Evolutionary conservation across 805 yeast species (phyloP).

Genomic region (Candida glaebosa): DNA sequence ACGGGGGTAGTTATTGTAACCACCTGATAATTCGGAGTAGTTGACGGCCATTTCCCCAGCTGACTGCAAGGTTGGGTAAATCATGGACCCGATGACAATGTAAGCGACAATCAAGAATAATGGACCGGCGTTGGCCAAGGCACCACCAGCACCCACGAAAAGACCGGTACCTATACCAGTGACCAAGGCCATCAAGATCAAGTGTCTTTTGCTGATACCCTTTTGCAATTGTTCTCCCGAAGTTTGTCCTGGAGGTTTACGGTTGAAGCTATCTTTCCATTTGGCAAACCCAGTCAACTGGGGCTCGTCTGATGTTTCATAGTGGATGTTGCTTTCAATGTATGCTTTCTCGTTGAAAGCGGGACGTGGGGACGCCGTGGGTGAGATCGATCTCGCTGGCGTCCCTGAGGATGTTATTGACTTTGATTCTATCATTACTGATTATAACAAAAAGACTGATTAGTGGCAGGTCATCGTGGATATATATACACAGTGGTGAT

Average conservation of each 20-base stretch:
- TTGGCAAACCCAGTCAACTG: constrained; percentile 3
- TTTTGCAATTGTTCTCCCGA: constrained; percentile 23
- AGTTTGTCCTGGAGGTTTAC: background rate
- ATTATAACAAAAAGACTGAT: background rate
- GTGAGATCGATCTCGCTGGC: background rate
- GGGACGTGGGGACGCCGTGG: background rate
- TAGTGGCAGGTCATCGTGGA: no score
- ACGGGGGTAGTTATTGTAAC: constrained; percentile 33
- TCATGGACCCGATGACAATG: constrained; percentile 50
- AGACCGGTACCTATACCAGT: constrained; percentile 71
- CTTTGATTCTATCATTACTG: background rate
- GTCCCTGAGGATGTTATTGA: background rate
- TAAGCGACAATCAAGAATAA: constrained; percentile 51
- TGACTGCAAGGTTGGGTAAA: constrained; percentile 55
- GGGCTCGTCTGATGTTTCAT: constrained; percentile 1
- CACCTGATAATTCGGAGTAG: constrained; percentile 33
- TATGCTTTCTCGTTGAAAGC: background rate
- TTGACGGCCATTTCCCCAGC: constrained; percentile 62
- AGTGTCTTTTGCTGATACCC: constrained; percentile 42
- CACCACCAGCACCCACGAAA: constrained; percentile 46
- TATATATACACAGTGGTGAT: no score
- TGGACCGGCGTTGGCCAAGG: constrained; percentile 37
- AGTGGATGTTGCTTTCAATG: background rate
- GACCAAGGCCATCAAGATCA: constrained; percentile 66
- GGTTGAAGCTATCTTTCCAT: constrained; percentile 28